Percentiles rank a stretch among this genome's conserved stretches.
Evolutionary conservation across 2,329 filamentous ascomycete genomes (phyloP).

Genomic region (Penicillium sp.): DNA sequence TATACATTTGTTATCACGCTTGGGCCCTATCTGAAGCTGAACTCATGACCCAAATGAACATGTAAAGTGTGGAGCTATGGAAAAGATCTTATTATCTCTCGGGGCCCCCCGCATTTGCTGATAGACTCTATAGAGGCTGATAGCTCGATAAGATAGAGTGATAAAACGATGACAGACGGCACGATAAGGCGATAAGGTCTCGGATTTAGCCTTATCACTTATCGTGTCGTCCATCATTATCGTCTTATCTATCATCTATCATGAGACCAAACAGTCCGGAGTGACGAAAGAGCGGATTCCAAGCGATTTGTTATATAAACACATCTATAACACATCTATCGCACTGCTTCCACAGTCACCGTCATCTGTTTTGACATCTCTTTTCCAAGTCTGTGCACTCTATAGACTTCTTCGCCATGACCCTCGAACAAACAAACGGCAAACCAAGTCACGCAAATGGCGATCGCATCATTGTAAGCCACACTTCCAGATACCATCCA

Average conservation of each 20-base stretch:
- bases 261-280: background rate
- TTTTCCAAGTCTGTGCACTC: background rate
- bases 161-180: background rate
- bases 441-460: background rate
- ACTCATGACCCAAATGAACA: background rate
- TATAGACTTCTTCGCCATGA: background rate
- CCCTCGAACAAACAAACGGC: background rate
- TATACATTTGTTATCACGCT: background rate
- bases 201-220: background rate
- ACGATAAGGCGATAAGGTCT: background rate
- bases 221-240: background rate
- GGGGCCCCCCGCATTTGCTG: background rate
- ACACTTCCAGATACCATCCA: background rate
- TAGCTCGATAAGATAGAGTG: background rate
- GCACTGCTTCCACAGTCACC: background rate
- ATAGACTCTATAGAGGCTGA: background rate
- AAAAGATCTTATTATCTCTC: background rate
- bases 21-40: background rate
- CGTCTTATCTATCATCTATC: background rate
- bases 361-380: background rate
- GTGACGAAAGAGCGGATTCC: background rate
- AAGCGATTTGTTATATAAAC: background rate
- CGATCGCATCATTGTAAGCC: background rate
- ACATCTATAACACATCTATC: background rate
- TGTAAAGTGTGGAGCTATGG: background rate